Conservation (phyloP, 352 stramenopile genomes). For the Globisporangium apiculatum region DNA sequence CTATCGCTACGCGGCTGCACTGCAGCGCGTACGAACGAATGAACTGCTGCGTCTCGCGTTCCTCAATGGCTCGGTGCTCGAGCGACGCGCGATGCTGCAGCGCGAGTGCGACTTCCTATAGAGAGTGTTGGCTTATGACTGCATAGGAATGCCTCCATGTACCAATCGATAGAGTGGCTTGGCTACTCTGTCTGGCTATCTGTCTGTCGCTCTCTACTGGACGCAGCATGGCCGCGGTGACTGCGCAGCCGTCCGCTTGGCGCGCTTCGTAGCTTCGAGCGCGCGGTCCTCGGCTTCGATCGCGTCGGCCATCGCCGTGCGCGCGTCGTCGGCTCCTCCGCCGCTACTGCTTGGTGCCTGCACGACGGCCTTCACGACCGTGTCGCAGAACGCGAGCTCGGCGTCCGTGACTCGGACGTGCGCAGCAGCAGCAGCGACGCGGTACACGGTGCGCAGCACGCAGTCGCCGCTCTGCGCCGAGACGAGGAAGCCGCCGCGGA, state of each 20-base stretch:
- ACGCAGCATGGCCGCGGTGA: constrained; percentile 3
- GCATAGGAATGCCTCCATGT: no score
- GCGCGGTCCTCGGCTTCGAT: constrained; percentile 77
- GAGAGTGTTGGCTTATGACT: no score
- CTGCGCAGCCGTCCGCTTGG: constrained; percentile 4
- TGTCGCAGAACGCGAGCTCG: constrained; percentile 77
- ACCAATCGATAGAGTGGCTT: no score
- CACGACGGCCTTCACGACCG: constrained; percentile 52
- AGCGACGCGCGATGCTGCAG: constrained; percentile 39
- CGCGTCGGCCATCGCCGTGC: constrained; percentile 60
- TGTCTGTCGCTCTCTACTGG: constrained; percentile 5
- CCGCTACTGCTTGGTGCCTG: constrained; percentile 11
- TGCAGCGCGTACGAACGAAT: constrained; percentile 41
- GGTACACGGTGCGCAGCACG: constrained; percentile 74
- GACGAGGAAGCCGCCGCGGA: constrained; percentile 72
- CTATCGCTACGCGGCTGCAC: constrained; percentile 36
- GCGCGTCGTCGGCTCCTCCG: constrained; percentile 28
- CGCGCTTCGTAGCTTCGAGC: constrained; percentile 30
- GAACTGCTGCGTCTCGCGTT: constrained; percentile 51
- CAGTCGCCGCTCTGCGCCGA: constrained; percentile 82
- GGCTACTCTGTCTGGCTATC: background rate
- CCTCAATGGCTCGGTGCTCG: constrained; percentile 39
- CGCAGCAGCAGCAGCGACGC: constrained; percentile 54
- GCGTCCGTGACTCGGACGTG: constrained; percentile 72
- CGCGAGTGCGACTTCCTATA: constrained; percentile 53